These are phyloP conservation scores for Prunella vulgaris DNA, from an alignment of 257 asterid genomes.

Conservation along the genomic window DNA sequence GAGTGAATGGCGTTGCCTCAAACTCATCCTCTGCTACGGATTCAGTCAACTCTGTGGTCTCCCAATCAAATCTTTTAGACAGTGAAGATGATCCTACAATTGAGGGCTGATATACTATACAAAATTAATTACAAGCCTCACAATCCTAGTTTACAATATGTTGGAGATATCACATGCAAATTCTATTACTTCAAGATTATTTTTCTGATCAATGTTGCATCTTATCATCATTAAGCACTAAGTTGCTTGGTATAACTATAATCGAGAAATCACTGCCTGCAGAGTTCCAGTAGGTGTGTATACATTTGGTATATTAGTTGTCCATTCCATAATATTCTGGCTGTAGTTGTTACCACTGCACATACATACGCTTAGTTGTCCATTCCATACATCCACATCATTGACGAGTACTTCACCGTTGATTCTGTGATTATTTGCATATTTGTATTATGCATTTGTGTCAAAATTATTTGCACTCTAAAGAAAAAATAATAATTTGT, in stretches of 20 bases:
- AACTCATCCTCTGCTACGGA: slow-evolving; percentile 5
- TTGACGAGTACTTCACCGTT: too few relatives aligned
- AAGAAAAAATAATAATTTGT: too few relatives aligned
- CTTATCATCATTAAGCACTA: background rate
- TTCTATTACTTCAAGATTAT: background rate
- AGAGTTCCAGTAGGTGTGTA: background rate
- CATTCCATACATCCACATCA: too few relatives aligned
- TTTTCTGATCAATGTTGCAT: background rate
- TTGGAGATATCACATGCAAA: background rate
- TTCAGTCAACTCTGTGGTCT: background rate
- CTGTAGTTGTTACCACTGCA: too few relatives aligned
- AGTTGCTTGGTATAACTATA: too few relatives aligned
- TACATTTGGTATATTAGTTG: background rate
- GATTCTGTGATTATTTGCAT: too few relatives aligned
- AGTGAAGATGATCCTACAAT: background rate
- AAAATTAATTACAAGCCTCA: too few relatives aligned
- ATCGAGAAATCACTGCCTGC: background rate
- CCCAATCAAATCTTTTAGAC: background rate
- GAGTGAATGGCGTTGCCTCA: slow-evolving; percentile 14
- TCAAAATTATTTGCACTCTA: too few relatives aligned
- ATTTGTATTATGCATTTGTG: too few relatives aligned
- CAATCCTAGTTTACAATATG: background rate
- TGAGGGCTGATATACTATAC: background rate
- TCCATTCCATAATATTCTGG: too few relatives aligned
- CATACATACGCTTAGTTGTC: background rate